These are phyloP conservation scores for Wickerhamomyces bisporus DNA, from an alignment of 805 yeast species.

Conservation along the genomic window DNA sequence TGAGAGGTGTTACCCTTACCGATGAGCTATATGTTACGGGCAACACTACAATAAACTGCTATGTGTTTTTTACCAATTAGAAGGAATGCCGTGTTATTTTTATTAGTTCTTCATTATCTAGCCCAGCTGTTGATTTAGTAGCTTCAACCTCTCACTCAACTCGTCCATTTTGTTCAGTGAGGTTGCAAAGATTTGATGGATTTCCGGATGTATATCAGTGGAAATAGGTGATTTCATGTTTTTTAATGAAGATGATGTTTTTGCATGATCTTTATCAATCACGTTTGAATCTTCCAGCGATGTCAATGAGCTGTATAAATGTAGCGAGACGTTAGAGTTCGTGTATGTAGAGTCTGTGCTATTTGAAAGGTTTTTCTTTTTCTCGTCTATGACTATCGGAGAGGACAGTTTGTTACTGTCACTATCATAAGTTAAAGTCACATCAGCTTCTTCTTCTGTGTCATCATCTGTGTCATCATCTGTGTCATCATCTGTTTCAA, in stretches of 20 bases:
- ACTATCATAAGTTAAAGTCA: conserved; percentile 9
- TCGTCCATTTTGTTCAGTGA: conserved; percentile 43
- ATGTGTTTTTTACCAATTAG: no score
- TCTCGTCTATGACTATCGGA: conserved; percentile 16
- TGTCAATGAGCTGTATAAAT: conserved; percentile 10
- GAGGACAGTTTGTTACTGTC: conserved; percentile 15
- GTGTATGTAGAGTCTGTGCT: conserved; percentile 21
- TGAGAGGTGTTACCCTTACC: not conserved
- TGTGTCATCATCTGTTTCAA: conserved; percentile 11
- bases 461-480: conserved; percentile 10
- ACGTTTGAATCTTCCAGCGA: conserved; percentile 9
- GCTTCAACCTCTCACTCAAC: conserved; percentile 24
- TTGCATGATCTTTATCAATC: not conserved
- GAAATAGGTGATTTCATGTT: no score
- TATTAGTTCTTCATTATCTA: not conserved
- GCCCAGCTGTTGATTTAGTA: conserved; percentile 11
- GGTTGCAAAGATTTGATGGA: conserved; percentile 53
- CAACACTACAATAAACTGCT: not conserved
- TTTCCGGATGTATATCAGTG: conserved; percentile 38
- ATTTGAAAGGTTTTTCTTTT: conserved; percentile 14
- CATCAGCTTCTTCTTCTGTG: conserved; percentile 7
- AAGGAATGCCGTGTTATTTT: no score
- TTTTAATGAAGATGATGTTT: not conserved
- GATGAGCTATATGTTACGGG: conserved; percentile 1
- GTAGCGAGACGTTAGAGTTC: conserved; percentile 20